Base-by-base conservation (phyloP, 202 grass and related monocot species). In the Zizania palustris region DNA sequence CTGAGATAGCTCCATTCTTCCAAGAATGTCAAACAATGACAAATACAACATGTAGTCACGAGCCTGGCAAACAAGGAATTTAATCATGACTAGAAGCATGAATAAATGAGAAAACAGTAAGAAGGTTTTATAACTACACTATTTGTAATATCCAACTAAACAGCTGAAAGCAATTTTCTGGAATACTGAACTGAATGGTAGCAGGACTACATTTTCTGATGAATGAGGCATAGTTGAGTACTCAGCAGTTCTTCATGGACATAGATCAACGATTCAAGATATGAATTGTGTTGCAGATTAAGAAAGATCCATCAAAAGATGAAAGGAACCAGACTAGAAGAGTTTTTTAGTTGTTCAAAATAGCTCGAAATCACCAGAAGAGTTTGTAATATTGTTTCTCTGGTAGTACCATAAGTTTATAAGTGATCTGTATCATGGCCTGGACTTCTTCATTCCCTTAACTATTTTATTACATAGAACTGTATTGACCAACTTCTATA, bases 1-100 rank as follows among this genome's bases (percentile, higher is more conserved):
- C 22, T 81, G 83, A 36, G 80, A 81, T 33, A 72, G 44, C 56
- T 93, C 89, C 67, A 81, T 86, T 77, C 80, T 92, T 63, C 89
- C 81, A 21, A 99, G 89, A 81, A 96, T 89, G 57, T 95, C 85
- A 36, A 96, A 95, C 57, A 99, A 62, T 2, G 92, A 92, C 42
- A 85, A 79, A 57, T 99, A 99, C 53, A 95, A 37, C 72, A 80
- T 84, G 71, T 89, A 89, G 64, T 93, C 84, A 39, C 89, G 84
- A 51, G 85, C 90, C 96, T 99, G 91, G 28, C 28, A 28, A 28
- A 28, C 28, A 28, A 28, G 41, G 28, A 57, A 59, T 46, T 34
- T 68, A 60, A 45, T 78, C 60, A 68, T 74, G 1, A 63, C 12
- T 14, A 45, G 16, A 39, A 87, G 28, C 0, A 46, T 3, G 21